phyloP scores from a whole-genome alignment of 345 rosid species.

The Murraya paniculata region DNA sequence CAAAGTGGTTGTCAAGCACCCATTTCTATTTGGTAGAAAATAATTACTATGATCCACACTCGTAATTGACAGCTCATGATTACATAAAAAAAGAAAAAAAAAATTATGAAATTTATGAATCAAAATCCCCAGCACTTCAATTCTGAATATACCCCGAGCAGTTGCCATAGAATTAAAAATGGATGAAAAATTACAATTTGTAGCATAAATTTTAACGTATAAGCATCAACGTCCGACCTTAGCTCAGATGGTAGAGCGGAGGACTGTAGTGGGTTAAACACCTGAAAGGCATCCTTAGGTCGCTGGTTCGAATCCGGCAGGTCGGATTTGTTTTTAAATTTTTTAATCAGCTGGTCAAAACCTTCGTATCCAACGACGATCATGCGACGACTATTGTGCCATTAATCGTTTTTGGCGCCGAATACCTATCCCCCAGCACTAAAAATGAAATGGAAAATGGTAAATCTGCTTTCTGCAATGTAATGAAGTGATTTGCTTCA shows the following conservation, averaged over 20 bases:
- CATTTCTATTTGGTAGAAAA: no score
- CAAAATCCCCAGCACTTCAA: no score
- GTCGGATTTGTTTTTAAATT: conserved; percentile 28
- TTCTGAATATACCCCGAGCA: no score
- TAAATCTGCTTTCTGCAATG: no score
- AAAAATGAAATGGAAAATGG: background rate
- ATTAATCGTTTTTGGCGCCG: conserved; percentile 1
- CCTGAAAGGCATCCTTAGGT: conserved; percentile 50
- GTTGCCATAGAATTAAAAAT: no score
- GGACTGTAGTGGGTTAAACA: conserved; percentile 52
- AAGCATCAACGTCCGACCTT: conserved; percentile 53
- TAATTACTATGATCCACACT: no score
- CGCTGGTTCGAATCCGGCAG: conserved; percentile 89
- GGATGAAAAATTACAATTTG: no score
- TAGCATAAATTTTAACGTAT: no score
- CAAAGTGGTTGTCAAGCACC: background rate
- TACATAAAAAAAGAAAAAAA: no score
- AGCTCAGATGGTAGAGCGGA: conserved; percentile 97
- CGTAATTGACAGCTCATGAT: background rate
- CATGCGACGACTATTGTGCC: background rate
- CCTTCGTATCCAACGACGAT: background rate
- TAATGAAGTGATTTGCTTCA: no score
- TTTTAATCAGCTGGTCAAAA: background rate
- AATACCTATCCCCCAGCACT: background rate
- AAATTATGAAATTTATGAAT: no score